Evolutionary conservation across 345 rosid species (phyloP).

Genomic region (Atalantia buxifolia): DNA sequence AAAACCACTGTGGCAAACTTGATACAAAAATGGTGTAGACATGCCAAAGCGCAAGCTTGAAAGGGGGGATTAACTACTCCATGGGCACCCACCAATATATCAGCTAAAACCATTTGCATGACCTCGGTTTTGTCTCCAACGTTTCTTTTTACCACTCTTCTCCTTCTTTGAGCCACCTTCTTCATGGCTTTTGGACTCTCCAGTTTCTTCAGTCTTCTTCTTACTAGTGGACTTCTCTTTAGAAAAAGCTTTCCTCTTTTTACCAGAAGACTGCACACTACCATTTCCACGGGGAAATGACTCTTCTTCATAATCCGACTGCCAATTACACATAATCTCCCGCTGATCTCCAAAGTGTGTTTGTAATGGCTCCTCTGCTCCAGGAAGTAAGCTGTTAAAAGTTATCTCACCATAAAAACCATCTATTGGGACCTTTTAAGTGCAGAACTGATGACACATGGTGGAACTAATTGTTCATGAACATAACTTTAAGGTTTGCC

Average conservation of each 20-base stretch:
- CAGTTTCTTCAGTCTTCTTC: conserved; percentile 35
- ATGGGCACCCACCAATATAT: conserved; percentile 4
- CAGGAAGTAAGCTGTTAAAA: conserved; percentile 69
- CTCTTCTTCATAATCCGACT: conserved; percentile 58
- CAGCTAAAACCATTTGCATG: conserved; percentile 18
- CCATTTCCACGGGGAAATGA: conserved; percentile 62
- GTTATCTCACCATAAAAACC: conserved; percentile 32
- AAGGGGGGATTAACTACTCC: background rate
- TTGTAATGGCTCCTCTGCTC: conserved; percentile 78
- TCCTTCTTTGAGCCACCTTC: conserved; percentile 28
- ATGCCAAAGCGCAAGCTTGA: background rate
- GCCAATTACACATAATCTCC: conserved; percentile 75
- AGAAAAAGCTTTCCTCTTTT: conserved; percentile 50
- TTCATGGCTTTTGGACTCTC: conserved; percentile 12
- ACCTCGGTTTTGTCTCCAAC: conserved; percentile 12
- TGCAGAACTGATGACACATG: background rate
- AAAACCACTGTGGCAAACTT: background rate
- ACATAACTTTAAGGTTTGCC: background rate
- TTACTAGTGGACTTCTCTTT: conserved; percentile 41
- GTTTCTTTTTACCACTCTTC: conserved; percentile 30
- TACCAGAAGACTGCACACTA: conserved; percentile 43
- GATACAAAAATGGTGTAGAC: background rate
- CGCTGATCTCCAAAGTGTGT: conserved; percentile 25
- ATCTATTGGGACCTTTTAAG: background rate
- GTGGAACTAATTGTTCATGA: background rate